Evolutionary conservation across 2,329 filamentous ascomycete species (phyloP), one percentile per base, ranked within the genome.

Genomic region (Talaromyces sp.): DNA sequence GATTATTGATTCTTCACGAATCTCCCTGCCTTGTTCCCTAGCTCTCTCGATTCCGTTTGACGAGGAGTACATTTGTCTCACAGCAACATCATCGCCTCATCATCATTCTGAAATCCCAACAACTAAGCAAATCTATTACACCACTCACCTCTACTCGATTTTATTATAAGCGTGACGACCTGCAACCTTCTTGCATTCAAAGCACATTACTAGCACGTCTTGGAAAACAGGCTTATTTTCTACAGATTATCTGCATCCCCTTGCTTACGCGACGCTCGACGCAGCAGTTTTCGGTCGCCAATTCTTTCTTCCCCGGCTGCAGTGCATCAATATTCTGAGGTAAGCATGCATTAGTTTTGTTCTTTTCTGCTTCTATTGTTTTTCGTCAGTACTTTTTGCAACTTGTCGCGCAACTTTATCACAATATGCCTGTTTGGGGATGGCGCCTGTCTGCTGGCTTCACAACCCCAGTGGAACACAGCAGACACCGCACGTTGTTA

Each of bases 271-370:
- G 31, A 37, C 19, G 19, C 60, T 62, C 22, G 10, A 52, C 60
- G 50, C 49, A 49, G 49, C 33, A 62, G 22, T 41, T 61, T 52
- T 27, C 60, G 47, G 35, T 47, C 45, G 47, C 59, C 37, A 11
- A 50, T 17, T 45, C 39, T 56, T 15, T 37, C 41, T 37, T 47
- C 17, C 27, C 59, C 59, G 13, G 41, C 25, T 52, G 45, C 43
- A 39, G 39, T 63, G 61, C 61, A 63, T 49, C 50, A 63, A 63
- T 57, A 56, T 22, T 22, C 41, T 45, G n/a, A 63, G 61, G 61
- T 63, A 63, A 63, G 61, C 61, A n/a, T 63, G 39, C 61, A 63
- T 63, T 57, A 57, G 27, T 63, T 19, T 41, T 62, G n/a, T 57
- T 57, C 61, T 63, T 57, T 49, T 35, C 17, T 33, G 25, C 50